Conservation (phyloP, 306 rosid species). For the Trifolium subterraneum region DNA sequence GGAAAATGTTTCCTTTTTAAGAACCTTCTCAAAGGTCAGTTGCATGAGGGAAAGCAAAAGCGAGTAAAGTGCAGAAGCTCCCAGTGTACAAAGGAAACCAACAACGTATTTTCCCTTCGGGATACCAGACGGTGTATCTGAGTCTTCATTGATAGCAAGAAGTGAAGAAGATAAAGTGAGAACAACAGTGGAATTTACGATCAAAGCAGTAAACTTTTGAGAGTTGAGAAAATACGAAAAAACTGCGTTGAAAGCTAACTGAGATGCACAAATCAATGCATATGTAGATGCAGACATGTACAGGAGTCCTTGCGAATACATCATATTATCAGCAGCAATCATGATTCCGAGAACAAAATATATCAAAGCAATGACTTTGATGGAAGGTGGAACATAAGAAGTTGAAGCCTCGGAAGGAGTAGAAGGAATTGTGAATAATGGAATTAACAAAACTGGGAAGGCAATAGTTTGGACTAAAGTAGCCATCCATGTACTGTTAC, state of each 20-base stretch:
- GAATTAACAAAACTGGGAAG: slow-evolving; percentile 72
- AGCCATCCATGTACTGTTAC: slow-evolving; percentile 93
- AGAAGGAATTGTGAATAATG: slow-evolving; percentile 60
- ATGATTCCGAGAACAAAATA: slow-evolving; percentile 69
- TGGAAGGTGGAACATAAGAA: slow-evolving; percentile 47
- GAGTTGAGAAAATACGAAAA: slow-evolving; percentile 86
- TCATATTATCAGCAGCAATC: slow-evolving; percentile 77
- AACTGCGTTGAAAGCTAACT: slow-evolving; percentile 84
- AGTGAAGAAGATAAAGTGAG: slow-evolving; percentile 75
- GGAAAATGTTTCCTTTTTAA: slow-evolving; percentile 79
- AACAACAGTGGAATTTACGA: slow-evolving; percentile 70
- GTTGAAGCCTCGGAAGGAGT: slow-evolving; percentile 50
- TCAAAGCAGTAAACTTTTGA: slow-evolving; percentile 78
- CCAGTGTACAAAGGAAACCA: slow-evolving; percentile 79
- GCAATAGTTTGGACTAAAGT: slow-evolving; percentile 89
- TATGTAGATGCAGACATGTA: slow-evolving; percentile 94
- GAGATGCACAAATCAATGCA: slow-evolving; percentile 84
- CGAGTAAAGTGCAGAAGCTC: slow-evolving; percentile 84
- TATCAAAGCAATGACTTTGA: slow-evolving; percentile 45
- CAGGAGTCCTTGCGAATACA: slow-evolving; percentile 80
- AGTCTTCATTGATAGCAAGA: slow-evolving; percentile 77
- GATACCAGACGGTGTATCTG: slow-evolving; percentile 54
- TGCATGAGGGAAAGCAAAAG: slow-evolving; percentile 89
- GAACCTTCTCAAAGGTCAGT: slow-evolving; percentile 75
- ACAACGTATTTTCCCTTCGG: slow-evolving; percentile 51